Percentiles rank a stretch among this genome's conserved stretches.
These are phyloP conservation scores for Pichia sp. DNA, from an alignment of 1,139 yeast genomes.

Conservation along the genomic window DNA sequence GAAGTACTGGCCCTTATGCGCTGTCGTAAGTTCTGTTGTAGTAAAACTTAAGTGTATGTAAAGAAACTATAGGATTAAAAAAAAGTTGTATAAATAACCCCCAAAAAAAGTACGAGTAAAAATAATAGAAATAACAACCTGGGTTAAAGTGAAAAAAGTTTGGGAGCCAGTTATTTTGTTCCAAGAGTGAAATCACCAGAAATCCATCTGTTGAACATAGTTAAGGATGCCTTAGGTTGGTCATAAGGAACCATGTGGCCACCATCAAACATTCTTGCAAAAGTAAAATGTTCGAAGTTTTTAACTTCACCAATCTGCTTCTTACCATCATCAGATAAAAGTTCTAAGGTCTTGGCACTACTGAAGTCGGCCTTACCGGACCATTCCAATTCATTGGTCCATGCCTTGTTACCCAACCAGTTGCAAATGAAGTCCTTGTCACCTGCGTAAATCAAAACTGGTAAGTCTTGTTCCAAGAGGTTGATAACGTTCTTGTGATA, in stretches of 20 bases:
- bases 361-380: slow-evolving; percentile 51
- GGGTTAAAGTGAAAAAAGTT: background rate
- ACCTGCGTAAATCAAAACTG: slow-evolving; percentile 77
- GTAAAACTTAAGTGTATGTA: background rate
- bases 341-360: slow-evolving; percentile 37
- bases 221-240: slow-evolving; percentile 44
- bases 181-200: slow-evolving; percentile 38
- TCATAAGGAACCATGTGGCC: slow-evolving; percentile 64
- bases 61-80: background rate
- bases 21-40: background rate
- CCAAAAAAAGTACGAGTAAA: background rate
- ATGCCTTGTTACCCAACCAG: slow-evolving; percentile 82
- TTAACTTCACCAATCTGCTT: slow-evolving; percentile 55
- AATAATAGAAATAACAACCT: background rate
- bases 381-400: slow-evolving; percentile 72
- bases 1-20: too few relatives aligned
- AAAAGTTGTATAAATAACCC: background rate
- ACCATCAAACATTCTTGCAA: slow-evolving; percentile 60
- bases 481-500: slow-evolving; percentile 57
- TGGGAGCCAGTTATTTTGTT: slow-evolving; percentile 16
- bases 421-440: slow-evolving; percentile 84
- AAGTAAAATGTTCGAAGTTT: slow-evolving; percentile 53
- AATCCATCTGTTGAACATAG: slow-evolving; percentile 47
- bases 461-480: slow-evolving; percentile 51
- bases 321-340: slow-evolving; percentile 37